Base-by-base conservation (phyloP, 2,329 filamentous ascomycete species). In the Trichoderma lentiforme region DNA sequence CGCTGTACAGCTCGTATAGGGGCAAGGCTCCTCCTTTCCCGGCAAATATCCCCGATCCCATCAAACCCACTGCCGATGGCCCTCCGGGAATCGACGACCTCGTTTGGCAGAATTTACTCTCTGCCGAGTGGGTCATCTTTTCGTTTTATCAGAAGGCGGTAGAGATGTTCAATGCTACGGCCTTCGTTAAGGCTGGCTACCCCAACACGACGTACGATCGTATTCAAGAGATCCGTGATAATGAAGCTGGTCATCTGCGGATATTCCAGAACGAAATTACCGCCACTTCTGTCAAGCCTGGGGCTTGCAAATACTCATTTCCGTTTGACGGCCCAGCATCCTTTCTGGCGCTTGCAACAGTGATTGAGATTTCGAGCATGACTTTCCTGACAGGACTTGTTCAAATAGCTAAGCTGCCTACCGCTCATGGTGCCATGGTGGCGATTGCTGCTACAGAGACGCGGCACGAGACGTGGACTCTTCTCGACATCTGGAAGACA, bases 351-450 rank as follows among this genome's bases (percentile, higher is more conserved):
- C 26, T 65, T 4, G 18, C 26, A n/a, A 53, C 47, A 12, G 11
- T 65, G 15, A 65, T 51, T 51, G 62, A 65, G 30, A 65, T 65
- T 39, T 47, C 47, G 18, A 65, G 62, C 62, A 65, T 65, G 62
- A 15, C 62, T 30, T 65, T 51, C 62, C 15, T 65, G 15, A 65
- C 39, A 30, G 62, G 39, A 15, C 39, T 65, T 30, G 62, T 65
- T 24, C 39, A 65, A n/a, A 47, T 51, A 30, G 62, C 36, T 24
- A 65, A 65, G 39, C 36, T 65, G 6, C 39, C 36, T 65, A 18
- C 39, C 4, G n/a, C 62, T 15, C 24, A 65, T 24, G 62, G 36
- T 53, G 36, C 39, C 9, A 30, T 65, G 36, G 24, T 24, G 8
- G 62, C 62, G 7, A 53, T 65, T 39, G 47, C 39, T 21, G 9